phyloP scores from a whole-genome alignment of 169 alveolate genomes.

The Plasmodium blacklocki region DNA sequence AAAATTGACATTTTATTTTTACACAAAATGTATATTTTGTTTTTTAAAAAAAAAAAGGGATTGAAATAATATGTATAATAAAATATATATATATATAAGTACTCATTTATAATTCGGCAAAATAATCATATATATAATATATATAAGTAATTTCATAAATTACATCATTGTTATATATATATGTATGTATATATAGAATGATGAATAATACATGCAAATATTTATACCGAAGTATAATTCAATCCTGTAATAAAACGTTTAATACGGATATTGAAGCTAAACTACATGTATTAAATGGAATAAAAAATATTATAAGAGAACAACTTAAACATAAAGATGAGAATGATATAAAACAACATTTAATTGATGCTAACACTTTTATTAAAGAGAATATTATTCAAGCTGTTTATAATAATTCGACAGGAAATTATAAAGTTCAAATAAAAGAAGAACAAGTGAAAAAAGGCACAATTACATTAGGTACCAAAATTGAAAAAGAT shows the following conservation, averaged over 20 bases:
- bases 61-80: too few relatives aligned
- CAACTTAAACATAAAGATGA: slow-evolving; percentile 46
- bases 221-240: slow-evolving; percentile 31
- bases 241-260: slow-evolving; percentile 59
- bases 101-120: too few relatives aligned
- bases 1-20: too few relatives aligned
- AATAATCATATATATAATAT: too few relatives aligned
- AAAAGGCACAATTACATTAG: slow-evolving; percentile 57
- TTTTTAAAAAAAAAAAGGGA: too few relatives aligned
- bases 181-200: not conserved
- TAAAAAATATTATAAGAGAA: slow-evolving; percentile 64
- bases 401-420: slow-evolving; percentile 65
- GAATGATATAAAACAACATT: slow-evolving; percentile 56
- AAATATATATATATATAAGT: too few relatives aligned
- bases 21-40: too few relatives aligned
- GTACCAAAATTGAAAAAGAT: slow-evolving; percentile 56
- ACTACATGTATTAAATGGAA: slow-evolving; percentile 36
- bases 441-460: slow-evolving; percentile 60
- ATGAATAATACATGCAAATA: slow-evolving; percentile 33
- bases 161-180: not conserved
- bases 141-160: too few relatives aligned
- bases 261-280: slow-evolving; percentile 65
- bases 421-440: slow-evolving; percentile 72
- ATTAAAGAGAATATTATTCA: slow-evolving; percentile 60
- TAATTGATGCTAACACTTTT: slow-evolving; percentile 67